phyloP scores from a whole-genome alignment of 2,329 filamentous ascomycete genomes.

The Aureobasidium pullulans region DNA sequence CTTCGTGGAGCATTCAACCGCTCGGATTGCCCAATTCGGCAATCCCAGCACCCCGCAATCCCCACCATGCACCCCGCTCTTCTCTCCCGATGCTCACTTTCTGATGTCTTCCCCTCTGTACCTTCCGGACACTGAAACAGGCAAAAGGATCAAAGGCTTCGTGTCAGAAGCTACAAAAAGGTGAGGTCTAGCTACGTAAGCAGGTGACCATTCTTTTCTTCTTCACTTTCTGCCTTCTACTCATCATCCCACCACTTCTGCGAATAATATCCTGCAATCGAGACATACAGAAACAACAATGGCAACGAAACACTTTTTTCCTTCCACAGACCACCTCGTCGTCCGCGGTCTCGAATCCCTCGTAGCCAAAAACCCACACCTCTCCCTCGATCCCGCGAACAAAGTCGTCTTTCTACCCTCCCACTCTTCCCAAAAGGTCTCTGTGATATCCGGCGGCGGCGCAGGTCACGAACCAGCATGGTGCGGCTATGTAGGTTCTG shows the following conservation, averaged over 20 bases:
- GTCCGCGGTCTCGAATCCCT: constrained; percentile 42
- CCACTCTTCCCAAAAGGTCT: constrained; percentile 37
- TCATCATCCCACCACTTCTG: not conserved
- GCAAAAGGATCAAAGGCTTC: not conserved
- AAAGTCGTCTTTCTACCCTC: constrained; percentile 42
- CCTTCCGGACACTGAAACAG: not conserved
- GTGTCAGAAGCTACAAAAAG: not conserved
- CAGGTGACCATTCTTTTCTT: not conserved
- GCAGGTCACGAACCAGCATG: constrained; percentile 44
- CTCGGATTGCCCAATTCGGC: not conserved
- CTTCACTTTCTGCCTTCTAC: not conserved
- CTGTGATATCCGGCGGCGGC: constrained; percentile 41
- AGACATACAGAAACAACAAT: constrained; percentile 26
- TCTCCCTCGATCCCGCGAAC: constrained; percentile 38
- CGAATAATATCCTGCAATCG: not conserved
- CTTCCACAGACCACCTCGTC: constrained; percentile 43
- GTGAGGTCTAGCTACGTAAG: not conserved
- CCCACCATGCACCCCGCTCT: constrained; percentile 7
- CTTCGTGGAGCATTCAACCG: not conserved
- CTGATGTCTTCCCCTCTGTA: not conserved
- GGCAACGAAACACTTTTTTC: constrained; percentile 50
- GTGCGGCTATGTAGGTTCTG: constrained; percentile 43
- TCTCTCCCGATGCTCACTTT: not conserved
- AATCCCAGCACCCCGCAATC: not conserved
- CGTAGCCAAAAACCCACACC: constrained; percentile 37